These are phyloP conservation scores for Backusella morwellensis DNA, from an alignment of 192 early-diverging fungal genomes.

Conservation along the genomic window DNA sequence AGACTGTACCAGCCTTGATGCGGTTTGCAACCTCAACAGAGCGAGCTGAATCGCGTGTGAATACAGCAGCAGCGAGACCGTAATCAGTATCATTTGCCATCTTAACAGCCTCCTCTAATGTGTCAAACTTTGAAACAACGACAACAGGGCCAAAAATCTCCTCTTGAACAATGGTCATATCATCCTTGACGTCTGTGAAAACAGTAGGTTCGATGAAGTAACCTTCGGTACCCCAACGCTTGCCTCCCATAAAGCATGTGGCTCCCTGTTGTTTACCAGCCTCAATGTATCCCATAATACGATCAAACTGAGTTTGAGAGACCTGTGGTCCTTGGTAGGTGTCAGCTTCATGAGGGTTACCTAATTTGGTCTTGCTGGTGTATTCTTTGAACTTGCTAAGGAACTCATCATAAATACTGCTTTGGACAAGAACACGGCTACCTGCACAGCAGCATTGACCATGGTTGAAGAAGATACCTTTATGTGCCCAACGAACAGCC, in stretches of 20 bases:
- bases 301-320: conserved; percentile 59
- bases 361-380: conserved; percentile 55
- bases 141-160: conserved; percentile 89
- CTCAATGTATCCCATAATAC: conserved; percentile 60
- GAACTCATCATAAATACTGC: conserved; percentile 65
- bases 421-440: conserved; percentile 79
- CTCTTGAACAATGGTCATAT: conserved; percentile 59
- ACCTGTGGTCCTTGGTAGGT: conserved; percentile 77
- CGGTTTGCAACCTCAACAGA: conserved; percentile 49
- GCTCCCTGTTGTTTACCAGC: conserved; percentile 59
- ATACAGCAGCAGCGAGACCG: conserved; percentile 73
- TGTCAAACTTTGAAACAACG: conserved; percentile 68
- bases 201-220: conserved; percentile 81
- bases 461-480: conserved; percentile 73
- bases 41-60: conserved; percentile 61
- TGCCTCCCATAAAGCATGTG: conserved; percentile 51
- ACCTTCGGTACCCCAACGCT: conserved; percentile 60
- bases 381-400: conserved; percentile 55
- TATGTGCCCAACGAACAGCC: conserved; percentile 62
- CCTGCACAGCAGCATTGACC: conserved; percentile 82
- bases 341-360: conserved; percentile 58
- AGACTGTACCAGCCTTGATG: conserved; percentile 58
- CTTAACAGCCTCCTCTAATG: conserved; percentile 68
- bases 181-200: conserved; percentile 59
- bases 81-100: conserved; percentile 73